Percentiles rank a stretch among this genome's conserved stretches.
Conservation (phyloP, 805 yeast genomes). For the Cyberlindnera meyerae region DNA sequence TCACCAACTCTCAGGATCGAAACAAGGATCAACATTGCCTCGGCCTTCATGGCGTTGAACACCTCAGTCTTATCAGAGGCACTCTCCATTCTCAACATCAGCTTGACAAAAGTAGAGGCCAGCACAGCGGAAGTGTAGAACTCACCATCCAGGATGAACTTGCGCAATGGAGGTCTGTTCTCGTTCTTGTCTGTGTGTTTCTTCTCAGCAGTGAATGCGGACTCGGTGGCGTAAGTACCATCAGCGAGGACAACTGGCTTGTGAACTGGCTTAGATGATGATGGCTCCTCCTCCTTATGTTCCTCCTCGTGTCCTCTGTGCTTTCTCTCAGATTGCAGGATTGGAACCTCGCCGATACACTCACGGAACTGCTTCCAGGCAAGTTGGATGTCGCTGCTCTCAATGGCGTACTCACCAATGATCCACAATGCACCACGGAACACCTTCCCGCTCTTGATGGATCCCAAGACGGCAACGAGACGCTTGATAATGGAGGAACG, state of each 20-base stretch:
- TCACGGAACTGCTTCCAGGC: conserved; percentile 85
- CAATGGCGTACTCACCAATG: conserved; percentile 82
- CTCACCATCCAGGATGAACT: conserved; percentile 79
- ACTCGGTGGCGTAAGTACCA: conserved; percentile 97
- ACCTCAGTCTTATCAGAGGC: conserved; percentile 48
- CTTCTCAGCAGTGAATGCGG: conserved; percentile 57
- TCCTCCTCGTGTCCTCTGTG: too few species aligned
- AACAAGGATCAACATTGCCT: conserved; percentile 88
- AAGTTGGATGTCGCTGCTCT: conserved; percentile 64
- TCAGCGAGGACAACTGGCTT: conserved; percentile 94
- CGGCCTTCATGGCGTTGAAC: conserved; percentile 85
- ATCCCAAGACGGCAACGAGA: conserved; percentile 56
- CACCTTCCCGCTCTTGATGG: conserved; percentile 81
- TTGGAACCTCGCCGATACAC: conserved; percentile 88
- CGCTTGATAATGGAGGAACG: conserved; percentile 60
- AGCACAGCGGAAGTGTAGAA: conserved; percentile 86
- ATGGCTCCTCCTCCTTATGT: too few species aligned
- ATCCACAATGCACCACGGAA: conserved; percentile 95
- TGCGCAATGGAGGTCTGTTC: conserved; percentile 71
- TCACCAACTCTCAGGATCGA: conserved; percentile 87
- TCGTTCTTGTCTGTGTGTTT: conserved; percentile 31
- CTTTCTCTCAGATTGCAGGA: conserved; percentile 66
- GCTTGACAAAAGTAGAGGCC: conserved; percentile 82
- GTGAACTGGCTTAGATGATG: conserved; percentile 27
- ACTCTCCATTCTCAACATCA: conserved; percentile 70